A percentile compares a stretch with the other conserved stretches of the same genome.
Conservation (phyloP, 495 filamentous ascomycete genomes). For the Penicillium longicatenatum region DNA sequence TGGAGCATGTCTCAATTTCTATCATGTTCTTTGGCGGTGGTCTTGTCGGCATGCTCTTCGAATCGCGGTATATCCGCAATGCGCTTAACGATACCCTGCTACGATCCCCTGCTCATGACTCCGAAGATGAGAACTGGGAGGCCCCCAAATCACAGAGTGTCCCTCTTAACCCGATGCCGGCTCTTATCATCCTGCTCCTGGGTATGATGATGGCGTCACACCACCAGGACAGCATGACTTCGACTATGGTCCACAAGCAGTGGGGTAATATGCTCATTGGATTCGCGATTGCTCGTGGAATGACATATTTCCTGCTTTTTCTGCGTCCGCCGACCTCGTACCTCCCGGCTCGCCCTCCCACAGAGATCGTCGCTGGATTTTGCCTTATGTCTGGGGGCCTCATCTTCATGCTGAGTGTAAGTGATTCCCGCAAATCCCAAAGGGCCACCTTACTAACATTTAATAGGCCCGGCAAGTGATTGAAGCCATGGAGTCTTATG, state of each 20-base stretch:
- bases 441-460: background rate
- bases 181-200: conserved; percentile 78
- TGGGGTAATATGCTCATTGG: conserved; percentile 89
- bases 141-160: conserved; percentile 68
- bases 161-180: conserved; percentile 88
- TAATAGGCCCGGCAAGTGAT: conserved; percentile 69
- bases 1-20: conserved; percentile 92
- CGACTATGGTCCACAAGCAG: conserved; percentile 93
- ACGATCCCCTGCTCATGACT: conserved; percentile 35
- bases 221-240: conserved; percentile 80
- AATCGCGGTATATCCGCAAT: conserved; percentile 69
- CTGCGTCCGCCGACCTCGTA: conserved; percentile 81
- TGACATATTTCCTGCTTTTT: conserved; percentile 81
- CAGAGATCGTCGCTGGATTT: conserved; percentile 82
- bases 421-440: conserved; percentile 26
- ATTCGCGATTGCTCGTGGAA: conserved; percentile 71
- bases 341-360: conserved; percentile 84
- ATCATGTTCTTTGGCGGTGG: conserved; percentile 94
- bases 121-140: conserved; percentile 52
- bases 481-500: conserved; percentile 71
- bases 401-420: conserved; percentile 91
- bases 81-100: conserved; percentile 69
- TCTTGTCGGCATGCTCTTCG: conserved; percentile 89
- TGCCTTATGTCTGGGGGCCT: conserved; percentile 85
- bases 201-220: conserved; percentile 96